Percentiles rank a stretch among this genome's conserved stretches.
phyloP scores from a whole-genome alignment of 1,284 basidiomycete species.

The Boletus mariae region DNA sequence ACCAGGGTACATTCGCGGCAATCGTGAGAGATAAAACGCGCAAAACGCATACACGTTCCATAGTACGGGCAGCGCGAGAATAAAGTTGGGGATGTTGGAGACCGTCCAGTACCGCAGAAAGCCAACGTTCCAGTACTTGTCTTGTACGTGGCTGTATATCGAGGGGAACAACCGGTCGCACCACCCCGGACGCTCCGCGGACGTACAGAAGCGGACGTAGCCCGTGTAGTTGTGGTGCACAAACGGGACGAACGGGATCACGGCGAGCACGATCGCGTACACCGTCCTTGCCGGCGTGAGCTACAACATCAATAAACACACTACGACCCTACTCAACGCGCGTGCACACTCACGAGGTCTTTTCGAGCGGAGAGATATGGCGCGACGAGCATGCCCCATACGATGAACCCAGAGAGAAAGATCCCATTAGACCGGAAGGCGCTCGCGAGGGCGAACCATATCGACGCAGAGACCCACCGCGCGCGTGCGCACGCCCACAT shows the following conservation, averaged over 20 bases:
- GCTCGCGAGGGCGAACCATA: conserved; percentile 65
- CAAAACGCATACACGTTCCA: conserved; percentile 44
- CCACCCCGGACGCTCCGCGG: conserved; percentile 47
- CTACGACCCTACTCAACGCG: too few relatives aligned
- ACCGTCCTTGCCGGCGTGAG: conserved; percentile 30
- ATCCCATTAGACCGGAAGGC: conserved; percentile 82
- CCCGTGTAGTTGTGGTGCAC: conserved; percentile 65
- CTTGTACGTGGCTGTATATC: conserved; percentile 84
- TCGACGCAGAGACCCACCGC: conserved; percentile 51
- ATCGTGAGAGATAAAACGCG: conserved; percentile 33
- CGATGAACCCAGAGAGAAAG: conserved; percentile 68
- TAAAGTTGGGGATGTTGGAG: conserved; percentile 84
- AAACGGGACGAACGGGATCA: conserved; percentile 61
- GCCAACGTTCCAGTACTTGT: conserved; percentile 85
- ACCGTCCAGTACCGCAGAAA: conserved; percentile 84
- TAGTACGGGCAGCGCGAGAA: conserved; percentile 75
- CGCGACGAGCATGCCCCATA: conserved; percentile 62
- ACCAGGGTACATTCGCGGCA: conserved; percentile 16
- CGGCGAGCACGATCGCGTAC: conserved; percentile 40
- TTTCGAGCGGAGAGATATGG: conserved; percentile 40
- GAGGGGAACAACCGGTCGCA: conserved; percentile 60
- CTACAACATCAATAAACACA: conserved; percentile 7
- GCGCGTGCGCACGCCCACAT: conserved; percentile 56
- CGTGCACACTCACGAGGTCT: conserved; percentile 19
- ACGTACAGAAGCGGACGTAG: conserved; percentile 62